Evolutionary conservation across 176 grass and related monocot species (phyloP), one percentile per base, ranked within the genome.

Genomic region (Aegilops longissima): DNA sequence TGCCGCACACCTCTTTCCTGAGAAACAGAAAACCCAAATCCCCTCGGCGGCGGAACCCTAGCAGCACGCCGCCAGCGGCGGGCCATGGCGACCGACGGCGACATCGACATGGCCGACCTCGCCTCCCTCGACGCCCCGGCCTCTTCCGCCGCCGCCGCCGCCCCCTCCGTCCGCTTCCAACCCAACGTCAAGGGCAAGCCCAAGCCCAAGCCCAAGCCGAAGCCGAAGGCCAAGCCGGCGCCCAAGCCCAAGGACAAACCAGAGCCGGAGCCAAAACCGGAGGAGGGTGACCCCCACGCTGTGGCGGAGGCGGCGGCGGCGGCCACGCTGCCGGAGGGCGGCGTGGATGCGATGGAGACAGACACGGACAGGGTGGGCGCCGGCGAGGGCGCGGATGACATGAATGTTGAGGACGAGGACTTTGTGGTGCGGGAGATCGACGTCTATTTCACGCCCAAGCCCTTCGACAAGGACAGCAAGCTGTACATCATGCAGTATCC

Each of bases 401-500:
- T 61, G 40, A 82, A 20, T 14, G 78, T 12, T 0, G 83, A 82
- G 25, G 88, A 76, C 24, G 84, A 90, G 65, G 93, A 98, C 72
- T 88, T 78, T 35, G 90, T 95, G 87, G 76, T 94, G 71, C 88
- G 96, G 31, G 96, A 96, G 93, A 96, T 98, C 5, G 92, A 95
- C 25, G 85, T 98, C 8, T 92, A 92, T 79, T 92, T 91, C 81
- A 88, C 65, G 5, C 93, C 93, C 6, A 82, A 78, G 61, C 90
- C 91, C 47, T 86, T 94, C 20, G 92, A 98, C 20, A 84, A 92
- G 79, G 88, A 94, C 81, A 80, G 88, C 21, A 54, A 98, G 96
- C 86, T 98, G 40, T 98, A 91, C 64, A 16, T 98, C 35, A 88
- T 98, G 93, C 96, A 98, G 80, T 98, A 93, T 79, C 92, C 92